Base-by-base conservation (phyloP, 2,329 filamentous ascomycete species). In the Penicillium crustosum region DNA sequence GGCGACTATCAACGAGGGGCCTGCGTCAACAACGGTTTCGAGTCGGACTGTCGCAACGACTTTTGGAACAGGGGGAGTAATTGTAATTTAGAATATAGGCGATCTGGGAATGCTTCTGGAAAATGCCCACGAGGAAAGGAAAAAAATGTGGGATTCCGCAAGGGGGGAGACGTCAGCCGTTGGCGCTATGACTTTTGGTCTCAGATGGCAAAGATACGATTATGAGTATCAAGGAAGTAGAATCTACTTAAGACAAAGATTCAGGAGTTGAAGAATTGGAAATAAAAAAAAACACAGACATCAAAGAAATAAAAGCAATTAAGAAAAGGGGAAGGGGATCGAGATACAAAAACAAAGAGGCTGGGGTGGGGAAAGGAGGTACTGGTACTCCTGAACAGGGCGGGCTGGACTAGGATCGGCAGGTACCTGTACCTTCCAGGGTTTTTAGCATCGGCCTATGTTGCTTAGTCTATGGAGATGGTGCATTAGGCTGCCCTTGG, bases 81-180 rank as follows among this genome's bases (percentile, higher is more conserved):
- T 21, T 33, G 29, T 33, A 23, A 51, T 44, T 36, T 41, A 27
- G n/a, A 33, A 33, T 44, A 38, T n/a, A 6, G 41, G 23, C 39
- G 57, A 54, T 59, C 53, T 44, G 29, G 39, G 59, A 62, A 59
- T 56, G 52, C n/a, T 62, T 65, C 59, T 61, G 49, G 60, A 66
- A 63, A 41, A 19, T 19, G 29, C 44, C 45, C 49, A 59, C 51
- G 53, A 58, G 49, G 47, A 54, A 53, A 59, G n/a, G 31, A n/a
- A 51, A 25, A 25, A 43, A 48, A 49, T 33, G 36, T 53, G 55
- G 49, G 42, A 57, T 52, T 43, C 53, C 41, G 43, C 48, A 61
- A 53, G 50, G 44, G 60, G 29, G 29, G 49, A 39, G 10, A 54
- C 19, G 53, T 61, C 48, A 61, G 29, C 47, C 43, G 51, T 31